These are phyloP conservation scores for Lactarius psammicola DNA, from an alignment of 768 basidiomycete species.

Conservation along the genomic window DNA sequence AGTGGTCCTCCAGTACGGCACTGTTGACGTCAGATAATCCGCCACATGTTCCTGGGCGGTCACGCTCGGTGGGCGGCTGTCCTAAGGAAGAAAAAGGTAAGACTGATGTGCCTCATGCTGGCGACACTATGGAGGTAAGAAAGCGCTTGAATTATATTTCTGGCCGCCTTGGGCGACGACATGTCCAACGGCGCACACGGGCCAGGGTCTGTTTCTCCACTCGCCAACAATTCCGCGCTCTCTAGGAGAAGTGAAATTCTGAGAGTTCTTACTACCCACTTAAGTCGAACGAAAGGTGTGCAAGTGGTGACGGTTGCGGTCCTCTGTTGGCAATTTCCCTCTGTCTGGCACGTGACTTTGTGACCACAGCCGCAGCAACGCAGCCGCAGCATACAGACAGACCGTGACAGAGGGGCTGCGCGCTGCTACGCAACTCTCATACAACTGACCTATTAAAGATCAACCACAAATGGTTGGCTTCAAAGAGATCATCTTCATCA, in stretches of 20 bases:
- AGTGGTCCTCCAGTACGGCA: background rate
- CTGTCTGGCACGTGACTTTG: background rate
- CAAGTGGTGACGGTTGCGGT: too few species aligned
- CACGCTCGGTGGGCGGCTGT: background rate
- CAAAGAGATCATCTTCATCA: conserved; percentile 21
- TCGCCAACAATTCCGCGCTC: background rate
- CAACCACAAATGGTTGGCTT: background rate
- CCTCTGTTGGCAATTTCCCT: background rate
- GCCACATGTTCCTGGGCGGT: background rate
- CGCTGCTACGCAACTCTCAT: conserved; percentile 4
- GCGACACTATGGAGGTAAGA: background rate
- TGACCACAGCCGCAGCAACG: too few species aligned
- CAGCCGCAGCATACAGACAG: background rate
- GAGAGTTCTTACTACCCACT: background rate
- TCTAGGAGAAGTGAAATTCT: background rate
- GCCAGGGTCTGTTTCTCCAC: background rate
- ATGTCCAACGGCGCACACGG: background rate
- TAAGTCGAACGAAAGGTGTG: background rate
- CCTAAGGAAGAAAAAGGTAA: background rate
- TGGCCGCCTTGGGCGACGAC: background rate
- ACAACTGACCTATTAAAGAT: background rate
- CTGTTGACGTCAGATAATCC: background rate
- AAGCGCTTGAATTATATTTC: background rate
- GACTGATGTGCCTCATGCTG: background rate
- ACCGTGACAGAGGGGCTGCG: background rate